Conservation (phyloP, 2,329 filamentous ascomycete species). For the Mariannaea sp. region DNA sequence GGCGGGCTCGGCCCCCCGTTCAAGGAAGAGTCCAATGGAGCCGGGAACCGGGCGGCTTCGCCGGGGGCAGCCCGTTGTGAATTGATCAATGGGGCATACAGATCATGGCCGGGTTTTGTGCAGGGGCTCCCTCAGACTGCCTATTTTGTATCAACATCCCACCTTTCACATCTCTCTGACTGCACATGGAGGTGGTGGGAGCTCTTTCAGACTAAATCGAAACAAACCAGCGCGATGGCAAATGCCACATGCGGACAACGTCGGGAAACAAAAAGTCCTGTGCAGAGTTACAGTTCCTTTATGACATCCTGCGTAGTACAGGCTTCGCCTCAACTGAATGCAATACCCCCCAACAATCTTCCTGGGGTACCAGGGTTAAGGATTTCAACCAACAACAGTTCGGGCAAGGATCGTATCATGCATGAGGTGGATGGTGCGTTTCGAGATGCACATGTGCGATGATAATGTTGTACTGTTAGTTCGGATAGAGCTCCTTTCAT, state of each 20-base stretch:
- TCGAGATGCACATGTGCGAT: neutral
- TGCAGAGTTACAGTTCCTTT: too few relatives aligned
- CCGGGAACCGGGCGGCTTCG: slow-evolving; percentile 1
- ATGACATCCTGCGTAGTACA: too few relatives aligned
- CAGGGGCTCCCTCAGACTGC: neutral
- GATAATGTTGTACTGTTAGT: neutral
- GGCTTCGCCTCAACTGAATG: too few relatives aligned
- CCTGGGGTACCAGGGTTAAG: neutral
- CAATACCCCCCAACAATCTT: too few relatives aligned
- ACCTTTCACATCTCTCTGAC: neutral
- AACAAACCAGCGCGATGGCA: too few relatives aligned
- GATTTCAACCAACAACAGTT: slow-evolving; percentile 3
- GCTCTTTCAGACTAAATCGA: too few relatives aligned
- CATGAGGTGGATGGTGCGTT: slow-evolving; percentile 14
- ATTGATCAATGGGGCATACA: slow-evolving; percentile 10
- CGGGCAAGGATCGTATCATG: slow-evolving; percentile 19
- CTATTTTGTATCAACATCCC: neutral
- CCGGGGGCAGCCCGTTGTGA: slow-evolving; percentile 9
- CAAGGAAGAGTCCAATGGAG: neutral
- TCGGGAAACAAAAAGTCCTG: too few relatives aligned
- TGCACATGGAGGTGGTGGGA: neutral
- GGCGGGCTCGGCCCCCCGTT: slow-evolving; percentile 9
- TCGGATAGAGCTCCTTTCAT: slow-evolving; percentile 9
- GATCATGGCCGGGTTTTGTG: neutral
- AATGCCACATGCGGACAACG: too few relatives aligned